These are phyloP conservation scores for Capronia americana DNA, from an alignment of 2,329 filamentous ascomycete species.

Conservation along the genomic window DNA sequence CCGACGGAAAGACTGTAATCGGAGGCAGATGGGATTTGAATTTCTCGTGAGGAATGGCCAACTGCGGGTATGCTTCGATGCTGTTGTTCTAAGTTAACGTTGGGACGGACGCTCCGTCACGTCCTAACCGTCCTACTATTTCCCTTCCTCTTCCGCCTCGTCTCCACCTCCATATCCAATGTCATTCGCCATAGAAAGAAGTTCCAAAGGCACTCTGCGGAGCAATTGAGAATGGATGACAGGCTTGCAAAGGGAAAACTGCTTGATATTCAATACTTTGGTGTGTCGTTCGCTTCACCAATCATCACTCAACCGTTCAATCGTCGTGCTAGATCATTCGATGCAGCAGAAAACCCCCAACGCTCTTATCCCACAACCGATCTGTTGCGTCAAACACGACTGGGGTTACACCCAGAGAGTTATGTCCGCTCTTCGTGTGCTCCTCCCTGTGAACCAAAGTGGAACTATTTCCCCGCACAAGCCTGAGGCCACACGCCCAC, in stretches of 20 bases:
- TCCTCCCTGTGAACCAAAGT: too few relatives aligned
- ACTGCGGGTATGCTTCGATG: not conserved
- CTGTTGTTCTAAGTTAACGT: not conserved
- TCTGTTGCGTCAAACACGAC: not conserved
- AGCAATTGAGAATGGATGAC: not conserved
- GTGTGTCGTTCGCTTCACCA: not conserved
- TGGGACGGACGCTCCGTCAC: not conserved
- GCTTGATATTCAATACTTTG: not conserved
- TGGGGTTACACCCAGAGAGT: not conserved
- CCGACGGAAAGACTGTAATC: constrained; percentile 33
- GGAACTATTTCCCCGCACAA: not conserved
- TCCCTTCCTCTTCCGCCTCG: not conserved
- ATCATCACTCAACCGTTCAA: not conserved
- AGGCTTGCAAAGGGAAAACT: not conserved
- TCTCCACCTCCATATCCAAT: not conserved
- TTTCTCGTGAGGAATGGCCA: constrained; percentile 25
- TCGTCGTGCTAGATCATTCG: too few relatives aligned
- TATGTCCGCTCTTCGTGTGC: too few relatives aligned
- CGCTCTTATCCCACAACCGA: not conserved
- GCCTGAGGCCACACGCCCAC: not conserved
- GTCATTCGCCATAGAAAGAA: not conserved
- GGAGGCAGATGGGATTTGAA: constrained; percentile 39
- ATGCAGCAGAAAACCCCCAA: too few relatives aligned
- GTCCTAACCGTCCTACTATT: not conserved
- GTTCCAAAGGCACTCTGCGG: not conserved